Percentiles rank a stretch among this genome's conserved stretches.
Conservation (phyloP, 75 land plant genomes). For the Picea sitchensis region DNA sequence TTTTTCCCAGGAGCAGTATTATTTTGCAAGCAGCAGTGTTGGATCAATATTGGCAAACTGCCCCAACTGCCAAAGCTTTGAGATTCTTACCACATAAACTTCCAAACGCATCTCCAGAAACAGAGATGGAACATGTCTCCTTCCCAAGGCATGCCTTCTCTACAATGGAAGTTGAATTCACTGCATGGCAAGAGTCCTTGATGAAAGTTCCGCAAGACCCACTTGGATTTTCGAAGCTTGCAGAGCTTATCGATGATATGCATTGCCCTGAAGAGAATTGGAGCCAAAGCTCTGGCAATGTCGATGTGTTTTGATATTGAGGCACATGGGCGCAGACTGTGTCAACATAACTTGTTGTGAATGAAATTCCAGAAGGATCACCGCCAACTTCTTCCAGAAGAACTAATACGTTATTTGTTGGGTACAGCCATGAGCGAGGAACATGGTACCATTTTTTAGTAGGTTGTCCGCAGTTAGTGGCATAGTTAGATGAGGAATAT, state of each 20-base stretch:
- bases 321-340: constrained; percentile 12
- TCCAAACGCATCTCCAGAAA: not conserved
- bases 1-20: too few species aligned
- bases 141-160: not conserved
- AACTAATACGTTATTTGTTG: constrained; percentile 13
- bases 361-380: too few species aligned
- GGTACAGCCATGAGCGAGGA: constrained; percentile 19
- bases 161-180: too few species aligned
- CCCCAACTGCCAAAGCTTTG: constrained; percentile 1
- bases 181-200: too few species aligned
- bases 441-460: constrained; percentile 23
- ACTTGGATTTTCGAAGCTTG: too few species aligned
- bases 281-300: too few species aligned
- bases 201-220: too few species aligned
- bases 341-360: constrained; percentile 13
- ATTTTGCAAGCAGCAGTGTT: too few species aligned
- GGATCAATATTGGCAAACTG: not conserved
- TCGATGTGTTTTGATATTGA: not conserved
- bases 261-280: too few species aligned
- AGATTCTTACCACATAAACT: not conserved
- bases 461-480: constrained; percentile 15
- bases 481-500: constrained; percentile 15
- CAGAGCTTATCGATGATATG: too few species aligned
- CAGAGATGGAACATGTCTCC: not conserved
- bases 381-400: constrained; percentile 21